Base-by-base conservation (phyloP, 2,329 filamentous ascomycete species). In the Monilinia fructicola region DNA sequence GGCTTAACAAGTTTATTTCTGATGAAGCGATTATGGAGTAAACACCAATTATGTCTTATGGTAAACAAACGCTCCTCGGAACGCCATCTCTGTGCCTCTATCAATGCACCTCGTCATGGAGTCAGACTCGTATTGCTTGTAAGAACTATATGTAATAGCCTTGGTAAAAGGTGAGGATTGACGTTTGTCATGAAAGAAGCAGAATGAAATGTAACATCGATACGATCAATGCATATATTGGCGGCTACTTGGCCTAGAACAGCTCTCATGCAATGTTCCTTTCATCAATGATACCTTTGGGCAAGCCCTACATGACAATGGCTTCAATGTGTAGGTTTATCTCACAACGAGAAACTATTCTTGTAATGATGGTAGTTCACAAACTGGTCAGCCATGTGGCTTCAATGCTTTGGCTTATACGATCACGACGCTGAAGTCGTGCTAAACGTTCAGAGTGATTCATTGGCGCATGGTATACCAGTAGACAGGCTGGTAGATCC, bases 51-150 rank as follows among this genome's bases (percentile, higher is more conserved):
- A 64, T 16, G 21, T 35, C 52, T 40, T 12, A 10, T 38, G 46
- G 28, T 44, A 56, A 31, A 50, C 53, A 11, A 16, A 48, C 31
- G 35, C 16, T 21, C 61, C 23, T 38, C 14, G 18, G 54, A n/a
- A 16, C 6, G 18, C 7, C 31, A 26, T 40, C 10, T 23, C 31
- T 65, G 31, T 48, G 16, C 63, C 63, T 52, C 16, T 26, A 46
- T 31, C 31, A 50, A 65, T 40, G 31, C 54, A 59, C 54, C 31
- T 31, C 42, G 14, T 28, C 42, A 42, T 65, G n/a, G 40, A 31
- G 28, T 59, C 63, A 50, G 44, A n/a, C 54, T 65, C 54, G 42
- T 59, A 65, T 59, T 5, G 6, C 40, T 16, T 42, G 46, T 50
- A 38, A 50, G 44, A 40, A 48, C 44, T 50, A 48, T 65, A 14